Conservation (phyloP, 2,329 filamentous ascomycete species). For the Botrytis cinerea region DNA sequence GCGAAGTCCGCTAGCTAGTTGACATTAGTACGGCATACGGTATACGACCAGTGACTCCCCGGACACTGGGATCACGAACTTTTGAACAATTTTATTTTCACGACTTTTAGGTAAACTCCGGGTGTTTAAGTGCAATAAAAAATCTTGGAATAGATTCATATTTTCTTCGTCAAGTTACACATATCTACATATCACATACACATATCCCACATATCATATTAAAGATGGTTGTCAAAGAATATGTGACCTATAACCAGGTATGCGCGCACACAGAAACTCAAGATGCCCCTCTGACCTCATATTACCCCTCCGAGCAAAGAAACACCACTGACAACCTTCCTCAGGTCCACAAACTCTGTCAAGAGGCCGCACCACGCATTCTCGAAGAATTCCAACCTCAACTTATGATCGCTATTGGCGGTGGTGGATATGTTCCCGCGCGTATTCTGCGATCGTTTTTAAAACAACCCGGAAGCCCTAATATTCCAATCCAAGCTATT, state of each 20-base stretch:
- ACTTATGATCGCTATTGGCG: conserved; percentile 97
- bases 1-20: conserved; percentile 11
- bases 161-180: conserved; percentile 9
- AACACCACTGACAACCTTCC: conserved; percentile 33
- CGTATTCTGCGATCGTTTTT: conserved; percentile 97
- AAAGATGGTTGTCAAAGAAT: conserved; percentile 78
- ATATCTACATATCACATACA: not conserved
- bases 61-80: conserved; percentile 1
- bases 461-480: conserved; percentile 80
- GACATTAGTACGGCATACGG: not conserved
- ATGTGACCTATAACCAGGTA: conserved; percentile 92
- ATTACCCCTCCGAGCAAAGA: conserved; percentile 26
- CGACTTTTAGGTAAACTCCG: not conserved
- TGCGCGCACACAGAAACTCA: conserved; percentile 39
- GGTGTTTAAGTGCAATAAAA: conserved; percentile 4
- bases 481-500: conserved; percentile 99
- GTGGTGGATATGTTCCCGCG: conserved; percentile 94
- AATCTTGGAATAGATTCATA: not conserved
- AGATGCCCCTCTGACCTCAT: conserved; percentile 11
- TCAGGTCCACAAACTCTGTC: conserved; percentile 96
- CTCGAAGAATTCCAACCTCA: conserved; percentile 86
- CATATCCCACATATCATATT: not conserved
- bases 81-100: conserved; percentile 14
- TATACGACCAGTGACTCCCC: not conserved
- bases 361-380: conserved; percentile 78